Evolutionary conservation across 768 basidiomycete species (phyloP).

Genomic region (Leccinellum luteum): DNA sequence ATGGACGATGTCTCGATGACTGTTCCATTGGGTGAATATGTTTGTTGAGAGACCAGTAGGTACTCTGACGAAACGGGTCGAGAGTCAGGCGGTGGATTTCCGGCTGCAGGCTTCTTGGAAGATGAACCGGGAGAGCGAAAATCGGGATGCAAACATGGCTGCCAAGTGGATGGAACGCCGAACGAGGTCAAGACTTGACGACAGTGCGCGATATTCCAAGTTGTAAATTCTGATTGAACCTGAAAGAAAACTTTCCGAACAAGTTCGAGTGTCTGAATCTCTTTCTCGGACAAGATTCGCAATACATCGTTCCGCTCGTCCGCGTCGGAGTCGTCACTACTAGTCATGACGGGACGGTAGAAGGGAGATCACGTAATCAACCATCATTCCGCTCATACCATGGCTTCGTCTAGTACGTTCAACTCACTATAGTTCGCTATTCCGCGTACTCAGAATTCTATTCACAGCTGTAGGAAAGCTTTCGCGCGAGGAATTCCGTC

Average conservation of each 20-base stretch:
- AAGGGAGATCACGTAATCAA: slow-evolving; percentile 8
- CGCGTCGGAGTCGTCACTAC: slow-evolving; percentile 6
- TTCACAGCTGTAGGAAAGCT: slow-evolving; percentile 67
- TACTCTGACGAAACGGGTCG: not conserved
- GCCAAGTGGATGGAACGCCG: slow-evolving; percentile 15
- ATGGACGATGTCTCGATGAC: slow-evolving; percentile 8
- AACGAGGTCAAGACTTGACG: slow-evolving; percentile 14
- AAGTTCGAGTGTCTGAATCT: slow-evolving; percentile 5
- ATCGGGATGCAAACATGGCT: slow-evolving; percentile 8
- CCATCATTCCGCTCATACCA: no score
- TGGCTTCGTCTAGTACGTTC: slow-evolving; percentile 29
- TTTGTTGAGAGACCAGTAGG: slow-evolving; percentile 6
- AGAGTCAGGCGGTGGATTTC: not conserved
- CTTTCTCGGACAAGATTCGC: slow-evolving; percentile 2
- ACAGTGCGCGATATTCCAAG: slow-evolving; percentile 19
- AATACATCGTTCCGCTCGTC: slow-evolving; percentile 12
- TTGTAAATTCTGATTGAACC: slow-evolving; percentile 24
- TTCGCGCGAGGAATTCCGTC: slow-evolving; percentile 90
- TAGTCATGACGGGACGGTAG: not conserved
- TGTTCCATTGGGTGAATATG: slow-evolving; percentile 17
- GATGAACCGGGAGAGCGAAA: slow-evolving; percentile 4
- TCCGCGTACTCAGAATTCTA: not conserved
- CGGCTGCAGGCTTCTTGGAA: not conserved
- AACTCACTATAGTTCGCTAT: not conserved
- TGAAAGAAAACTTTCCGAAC: slow-evolving; percentile 16